phyloP scores from a whole-genome alignment of 306 rosid genomes.

The Ochetophila trinervis region DNA sequence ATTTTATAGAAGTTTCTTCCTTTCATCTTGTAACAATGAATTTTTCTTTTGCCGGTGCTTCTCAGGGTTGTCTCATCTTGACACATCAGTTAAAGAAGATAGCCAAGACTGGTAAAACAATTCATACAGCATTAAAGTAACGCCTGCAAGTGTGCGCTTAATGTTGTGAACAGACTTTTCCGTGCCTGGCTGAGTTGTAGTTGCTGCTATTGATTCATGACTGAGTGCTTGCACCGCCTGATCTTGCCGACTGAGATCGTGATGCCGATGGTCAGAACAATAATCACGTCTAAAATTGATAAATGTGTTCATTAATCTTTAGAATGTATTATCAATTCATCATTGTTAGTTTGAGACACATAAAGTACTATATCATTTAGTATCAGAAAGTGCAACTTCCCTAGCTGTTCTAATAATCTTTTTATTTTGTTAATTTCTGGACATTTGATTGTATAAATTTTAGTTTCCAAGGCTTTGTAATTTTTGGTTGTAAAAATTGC shows the following conservation, averaged over 20 bases:
- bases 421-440: no score
- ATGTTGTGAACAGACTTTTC: background rate
- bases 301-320: no score
- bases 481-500: no score
- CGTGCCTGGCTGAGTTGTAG: background rate
- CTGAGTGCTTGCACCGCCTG: no score
- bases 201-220: background rate
- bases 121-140: slow-evolving; percentile 1
- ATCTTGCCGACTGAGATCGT: slow-evolving; percentile 1
- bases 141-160: background rate
- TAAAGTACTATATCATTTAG: no score
- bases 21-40: background rate
- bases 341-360: background rate
- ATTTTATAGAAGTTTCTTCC: no score
- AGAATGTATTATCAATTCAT: background rate
- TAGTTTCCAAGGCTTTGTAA: background rate
- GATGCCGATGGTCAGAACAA: background rate
- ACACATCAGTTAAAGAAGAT: background rate
- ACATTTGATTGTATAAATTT: background rate
- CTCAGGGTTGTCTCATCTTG: background rate
- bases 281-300: no score
- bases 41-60: background rate
- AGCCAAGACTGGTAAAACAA: background rate
- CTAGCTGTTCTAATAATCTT: no score
- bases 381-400: no score